These are phyloP conservation scores for Cordyceps militaris DNA, from an alignment of 2,329 filamentous ascomycete genomes.

Conservation along the genomic window DNA sequence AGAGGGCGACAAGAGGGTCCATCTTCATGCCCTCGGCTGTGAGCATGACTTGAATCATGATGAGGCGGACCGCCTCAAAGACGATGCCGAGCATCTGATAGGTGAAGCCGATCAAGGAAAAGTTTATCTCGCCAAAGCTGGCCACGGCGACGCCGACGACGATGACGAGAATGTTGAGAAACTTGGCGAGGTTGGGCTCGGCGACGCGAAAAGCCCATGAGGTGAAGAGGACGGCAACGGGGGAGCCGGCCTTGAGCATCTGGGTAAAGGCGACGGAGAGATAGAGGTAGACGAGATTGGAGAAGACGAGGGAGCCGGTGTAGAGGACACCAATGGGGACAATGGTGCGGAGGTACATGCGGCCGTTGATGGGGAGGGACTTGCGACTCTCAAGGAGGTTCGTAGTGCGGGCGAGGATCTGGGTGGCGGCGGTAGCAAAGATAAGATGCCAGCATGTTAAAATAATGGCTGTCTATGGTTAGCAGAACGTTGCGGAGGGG, in stretches of 20 bases:
- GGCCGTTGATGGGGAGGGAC: conserved; percentile 53
- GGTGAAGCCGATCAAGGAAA: conserved; percentile 57
- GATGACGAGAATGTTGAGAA: conserved; percentile 45
- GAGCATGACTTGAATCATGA: conserved; percentile 80
- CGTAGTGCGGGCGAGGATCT: conserved; percentile 58
- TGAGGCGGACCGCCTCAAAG: conserved; percentile 73
- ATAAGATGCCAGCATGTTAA: conserved; percentile 62
- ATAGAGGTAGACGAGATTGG: conserved; percentile 62
- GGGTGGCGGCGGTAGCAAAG: conserved; percentile 60
- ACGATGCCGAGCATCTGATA: conserved; percentile 69
- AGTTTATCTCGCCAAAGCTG: conserved; percentile 58
- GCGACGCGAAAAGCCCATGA: conserved; percentile 54
- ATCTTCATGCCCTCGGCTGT: conserved; percentile 72
- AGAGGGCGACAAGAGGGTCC: conserved; percentile 80
- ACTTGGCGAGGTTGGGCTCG: conserved; percentile 36
- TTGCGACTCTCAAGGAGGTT: conserved; percentile 56
- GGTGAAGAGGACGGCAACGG: conserved; percentile 58
- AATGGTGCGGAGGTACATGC: conserved; percentile 55
- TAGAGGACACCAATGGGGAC: conserved; percentile 61
- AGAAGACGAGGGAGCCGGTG: conserved; percentile 58
- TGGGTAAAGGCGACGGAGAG: conserved; percentile 63
- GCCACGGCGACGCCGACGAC: conserved; percentile 46
- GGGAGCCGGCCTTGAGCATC: conserved; percentile 63
- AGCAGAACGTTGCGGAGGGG: background rate
- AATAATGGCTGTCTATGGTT: conserved; percentile 38